Conservation (phyloP, 805 yeast genomes). For the Candida dajiaensis region DNA sequence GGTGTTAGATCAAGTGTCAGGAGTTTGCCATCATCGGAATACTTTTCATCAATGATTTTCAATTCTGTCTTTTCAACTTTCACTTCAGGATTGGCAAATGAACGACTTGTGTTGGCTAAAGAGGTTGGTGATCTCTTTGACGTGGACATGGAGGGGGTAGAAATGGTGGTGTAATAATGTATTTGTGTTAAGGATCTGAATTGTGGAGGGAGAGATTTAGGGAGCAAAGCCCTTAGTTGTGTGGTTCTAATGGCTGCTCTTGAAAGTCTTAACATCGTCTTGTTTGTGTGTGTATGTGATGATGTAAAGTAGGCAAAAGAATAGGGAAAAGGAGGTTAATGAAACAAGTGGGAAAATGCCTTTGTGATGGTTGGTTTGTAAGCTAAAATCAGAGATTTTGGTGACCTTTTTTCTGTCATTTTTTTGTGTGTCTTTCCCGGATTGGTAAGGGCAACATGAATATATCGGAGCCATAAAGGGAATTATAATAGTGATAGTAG, state of each 20-base stretch:
- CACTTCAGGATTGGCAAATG: conserved; percentile 3
- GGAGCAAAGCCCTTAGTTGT: background rate
- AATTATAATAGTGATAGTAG: too few species aligned
- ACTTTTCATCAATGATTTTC: conserved; percentile 19
- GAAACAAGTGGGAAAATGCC: too few species aligned
- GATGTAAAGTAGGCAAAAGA: too few species aligned
- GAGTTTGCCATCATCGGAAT: conserved; percentile 28
- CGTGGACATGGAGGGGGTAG: background rate
- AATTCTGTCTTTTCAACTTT: background rate
- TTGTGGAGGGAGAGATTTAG: background rate
- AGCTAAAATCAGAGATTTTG: background rate
- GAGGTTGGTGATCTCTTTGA: conserved; percentile 8
- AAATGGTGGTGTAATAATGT: background rate
- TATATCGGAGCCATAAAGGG: background rate
- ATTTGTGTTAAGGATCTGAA: background rate
- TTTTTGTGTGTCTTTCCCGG: background rate
- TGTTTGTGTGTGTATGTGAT: background rate
- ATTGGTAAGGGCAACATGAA: background rate
- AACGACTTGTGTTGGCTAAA: conserved; percentile 7
- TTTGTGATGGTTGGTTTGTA: background rate
- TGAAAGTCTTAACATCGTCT: background rate
- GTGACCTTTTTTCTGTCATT: background rate
- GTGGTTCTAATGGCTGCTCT: background rate
- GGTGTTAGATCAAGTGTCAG: conserved; percentile 30
- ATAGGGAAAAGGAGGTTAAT: too few species aligned